Base-by-base conservation (phyloP, 2,329 filamentous ascomycete species). In the Penicillium sp. region DNA sequence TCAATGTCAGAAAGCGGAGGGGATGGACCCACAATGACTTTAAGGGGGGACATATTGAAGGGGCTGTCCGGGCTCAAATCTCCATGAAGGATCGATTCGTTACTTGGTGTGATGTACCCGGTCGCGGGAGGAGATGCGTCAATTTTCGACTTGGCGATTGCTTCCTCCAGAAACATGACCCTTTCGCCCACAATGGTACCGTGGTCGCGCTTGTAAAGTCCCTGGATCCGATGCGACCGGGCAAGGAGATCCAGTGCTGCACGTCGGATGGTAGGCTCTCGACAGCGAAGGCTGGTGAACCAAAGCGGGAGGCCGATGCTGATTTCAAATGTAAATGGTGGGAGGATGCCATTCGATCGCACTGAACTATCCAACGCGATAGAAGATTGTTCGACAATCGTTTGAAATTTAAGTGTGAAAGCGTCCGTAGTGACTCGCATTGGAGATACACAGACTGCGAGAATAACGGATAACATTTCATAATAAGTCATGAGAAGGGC, bases 271-370 rank as follows among this genome's bases (percentile, higher is more conserved):
- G 14, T 45, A 1, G 70, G 71, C n/a, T 74, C 66, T 9, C 72
- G 69, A 45, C 72, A 75, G 47, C 67, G 63, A 1, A 73, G 57
- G 26, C 64, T 65, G 1, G 68, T 70, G 26, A 74, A 69, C 61
- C 65, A 75, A 2, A 74, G 62, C 3, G 70, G 70, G 10, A 68
- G 43, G 1, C 62, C 68, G 16, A 73, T 52, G 14, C 63, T 63
- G 7, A 72, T 51, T 24, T 74, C 71, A 51, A 73, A 72, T 5
- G 69, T 73, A 27, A 70, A 73, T 7, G 66, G 68, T 5, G 67
- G 59, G 37, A 67, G 65, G 1, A 62, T 65, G 11, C 70, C 66
- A 27, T 73, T 67, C 2, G 55, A 22, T 45, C 61, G 58, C 0
- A 49, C 47, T 3, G 63, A 65, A 2, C 54, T 56, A 22, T 64